Evolutionary conservation across 1,139 yeast species (phyloP), one percentile per base, ranked within the genome.

Genomic region (Suhomyces anneliseae): DNA sequence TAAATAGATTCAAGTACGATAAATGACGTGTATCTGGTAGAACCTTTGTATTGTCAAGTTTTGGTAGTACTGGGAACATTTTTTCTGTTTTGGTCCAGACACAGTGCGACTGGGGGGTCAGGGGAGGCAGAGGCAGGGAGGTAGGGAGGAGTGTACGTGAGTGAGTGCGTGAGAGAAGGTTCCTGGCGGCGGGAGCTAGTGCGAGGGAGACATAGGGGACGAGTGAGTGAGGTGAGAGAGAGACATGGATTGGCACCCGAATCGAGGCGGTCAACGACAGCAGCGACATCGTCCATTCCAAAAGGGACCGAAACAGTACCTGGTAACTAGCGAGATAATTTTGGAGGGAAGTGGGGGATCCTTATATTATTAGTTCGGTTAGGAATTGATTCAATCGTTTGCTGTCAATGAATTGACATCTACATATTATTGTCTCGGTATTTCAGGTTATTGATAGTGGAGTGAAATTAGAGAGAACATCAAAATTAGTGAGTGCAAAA

Each of bases 21-120:
- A 38, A 27, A 15, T 38, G 19, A 8, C 19, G 31, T 32, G 27
- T 14, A 29, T 9, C 11, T 29, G 32, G 32, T 29, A 11, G n/a
- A 29, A 29, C 32, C 24, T 19, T 14, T 24, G 40, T 27, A 27
- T 32, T 24, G 31, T 15, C n/a, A 38, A 32, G 34, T 27, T 35
- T 32, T 10, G 33, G 27, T 38, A 14, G 12, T 38, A 33, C 15
- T 27, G 26, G 19, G 15, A 38, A 38, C 40, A 33, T 32, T 34
- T 35, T 40, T 40, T 40, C 38, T 40, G 34, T 40, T 40, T 40
- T 34, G 43, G 43, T 34, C 12, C 27, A 34, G 33, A 35, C 43
- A 40, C 43, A 34, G 11, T 11, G 37, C 24, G 37, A 10, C 15
- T 15, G 26, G 37, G 19, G 11, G 26, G 27, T 8, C 24, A 34